Conservation (phyloP, 768 basidiomycete genomes). For the Tulasnella calospora region DNA sequence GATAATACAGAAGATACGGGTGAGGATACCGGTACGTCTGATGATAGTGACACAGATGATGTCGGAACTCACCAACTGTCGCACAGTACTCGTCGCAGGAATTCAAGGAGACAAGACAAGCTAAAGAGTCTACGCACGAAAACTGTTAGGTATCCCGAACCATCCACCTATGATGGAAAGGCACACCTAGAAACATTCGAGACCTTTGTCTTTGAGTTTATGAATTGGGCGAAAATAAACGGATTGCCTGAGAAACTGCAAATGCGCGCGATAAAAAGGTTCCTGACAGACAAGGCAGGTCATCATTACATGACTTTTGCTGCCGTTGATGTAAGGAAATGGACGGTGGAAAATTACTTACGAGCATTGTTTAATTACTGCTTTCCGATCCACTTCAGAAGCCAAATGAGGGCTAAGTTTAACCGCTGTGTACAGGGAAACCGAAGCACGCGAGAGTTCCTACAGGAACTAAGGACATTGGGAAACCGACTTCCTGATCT, state of each 20-base stretch:
- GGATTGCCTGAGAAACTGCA: not conserved
- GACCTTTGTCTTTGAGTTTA: not conserved
- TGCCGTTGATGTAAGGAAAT: not conserved
- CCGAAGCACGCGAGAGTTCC: constrained; percentile 1
- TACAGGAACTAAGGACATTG: constrained; percentile 5
- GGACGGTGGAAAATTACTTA: not conserved
- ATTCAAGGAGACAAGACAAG: not conserved
- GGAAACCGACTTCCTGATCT: constrained; percentile 9
- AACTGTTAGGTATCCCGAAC: not conserved
- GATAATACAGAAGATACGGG: no score
- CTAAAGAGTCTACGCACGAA: not conserved
- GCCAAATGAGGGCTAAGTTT: no score
- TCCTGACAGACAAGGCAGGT: constrained; percentile 19
- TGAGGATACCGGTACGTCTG: no score
- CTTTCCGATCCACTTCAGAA: no score
- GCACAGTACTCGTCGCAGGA: not conserved
- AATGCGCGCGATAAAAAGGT: not conserved
- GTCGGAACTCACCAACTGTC: no score
- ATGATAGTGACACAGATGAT: no score
- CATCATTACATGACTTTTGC: no score
- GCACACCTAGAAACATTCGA: no score
- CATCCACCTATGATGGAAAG: no score
- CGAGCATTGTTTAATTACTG: constrained; percentile 16
- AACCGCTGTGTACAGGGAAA: no score
- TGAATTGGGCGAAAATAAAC: not conserved